phyloP scores from a whole-genome alignment of 2,329 filamentous ascomycete species.

The Cercospora beticola region DNA sequence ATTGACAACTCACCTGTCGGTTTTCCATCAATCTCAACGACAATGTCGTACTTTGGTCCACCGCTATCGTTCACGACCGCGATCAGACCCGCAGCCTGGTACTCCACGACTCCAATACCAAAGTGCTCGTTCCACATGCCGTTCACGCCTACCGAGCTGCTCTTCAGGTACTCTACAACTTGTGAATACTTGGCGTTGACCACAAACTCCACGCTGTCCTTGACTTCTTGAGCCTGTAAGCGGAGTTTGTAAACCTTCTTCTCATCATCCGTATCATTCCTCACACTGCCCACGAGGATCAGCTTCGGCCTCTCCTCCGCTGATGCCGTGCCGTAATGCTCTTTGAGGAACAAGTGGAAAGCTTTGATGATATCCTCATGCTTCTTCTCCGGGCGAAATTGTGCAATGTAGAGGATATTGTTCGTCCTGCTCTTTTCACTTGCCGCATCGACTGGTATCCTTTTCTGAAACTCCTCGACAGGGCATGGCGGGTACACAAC shows the following conservation, averaged over 20 bases:
- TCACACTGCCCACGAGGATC: constrained; percentile 87
- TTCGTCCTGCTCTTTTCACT: constrained; percentile 70
- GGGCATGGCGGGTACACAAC: constrained; percentile 92
- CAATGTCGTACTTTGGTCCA: constrained; percentile 91
- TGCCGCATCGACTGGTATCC: constrained; percentile 67
- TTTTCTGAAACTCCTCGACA: constrained; percentile 75
- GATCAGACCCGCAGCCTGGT: constrained; percentile 91
- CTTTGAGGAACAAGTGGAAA: constrained; percentile 72
- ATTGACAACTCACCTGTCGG: constrained; percentile 63
- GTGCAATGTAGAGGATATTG: constrained; percentile 85
- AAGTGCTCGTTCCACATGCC: constrained; percentile 99
- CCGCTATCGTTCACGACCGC: constrained; percentile 91
- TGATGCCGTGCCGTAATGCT: constrained; percentile 46
- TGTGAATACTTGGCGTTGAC: constrained; percentile 87
- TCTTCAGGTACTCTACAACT: constrained; percentile 75
- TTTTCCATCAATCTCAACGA: constrained; percentile 73
- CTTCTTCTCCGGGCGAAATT: constrained; percentile 97
- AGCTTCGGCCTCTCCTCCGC: constrained; percentile 57
- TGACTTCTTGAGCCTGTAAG: constrained; percentile 79
- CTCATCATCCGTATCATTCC: constrained; percentile 70
- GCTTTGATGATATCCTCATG: constrained; percentile 82
- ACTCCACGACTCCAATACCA: constrained; percentile 96
- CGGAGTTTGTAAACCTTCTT: constrained; percentile 86
- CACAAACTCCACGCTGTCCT: constrained; percentile 81
- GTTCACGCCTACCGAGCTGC: constrained; percentile 83